Percentiles rank a stretch among this genome's conserved stretches.
phyloP scores from a whole-genome alignment of 495 filamentous ascomycete species.

The Pseudomonodictys pantanalensis region DNA sequence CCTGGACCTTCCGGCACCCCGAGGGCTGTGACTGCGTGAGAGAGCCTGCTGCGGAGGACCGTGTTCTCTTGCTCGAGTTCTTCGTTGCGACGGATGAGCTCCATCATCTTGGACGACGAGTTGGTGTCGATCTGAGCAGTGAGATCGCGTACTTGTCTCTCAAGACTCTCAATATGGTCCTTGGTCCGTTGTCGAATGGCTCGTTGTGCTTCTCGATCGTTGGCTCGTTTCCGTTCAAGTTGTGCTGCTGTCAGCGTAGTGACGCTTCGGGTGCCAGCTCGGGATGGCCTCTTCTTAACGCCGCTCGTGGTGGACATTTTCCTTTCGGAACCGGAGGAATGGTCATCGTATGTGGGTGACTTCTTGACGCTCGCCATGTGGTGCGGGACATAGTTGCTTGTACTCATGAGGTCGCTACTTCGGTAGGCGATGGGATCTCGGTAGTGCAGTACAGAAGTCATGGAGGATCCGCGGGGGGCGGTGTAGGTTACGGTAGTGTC shows the following conservation, averaged over 20 bases:
- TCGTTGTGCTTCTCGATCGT: conserved; percentile 84
- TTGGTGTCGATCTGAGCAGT: conserved; percentile 47
- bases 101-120: conserved; percentile 40
- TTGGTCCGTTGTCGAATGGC: conserved; percentile 82
- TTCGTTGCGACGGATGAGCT: conserved; percentile 52
- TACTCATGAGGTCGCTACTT: conserved; percentile 25
- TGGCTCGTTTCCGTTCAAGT: conserved; percentile 73
- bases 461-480: conserved; percentile 29
- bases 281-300: conserved; percentile 44
- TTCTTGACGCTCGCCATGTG: conserved; percentile 27
- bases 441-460: conserved; percentile 34
- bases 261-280: conserved; percentile 60
- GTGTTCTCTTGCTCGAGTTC: conserved; percentile 54
- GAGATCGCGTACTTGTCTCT: conserved; percentile 65
- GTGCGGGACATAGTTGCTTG: conserved; percentile 10
- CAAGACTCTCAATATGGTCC: conserved; percentile 72
- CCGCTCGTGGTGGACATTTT: conserved; percentile 24
- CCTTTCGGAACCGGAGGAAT: conserved; percentile 41
- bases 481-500: conserved; percentile 16
- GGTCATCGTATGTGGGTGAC: conserved; percentile 34
- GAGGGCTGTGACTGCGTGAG: conserved; percentile 31
- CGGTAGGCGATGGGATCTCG: conserved; percentile 26
- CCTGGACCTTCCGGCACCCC: conserved; percentile 28
- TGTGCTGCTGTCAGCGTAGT: conserved; percentile 57
- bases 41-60: conserved; percentile 37